Base-by-base conservation (phyloP, 345 rosid genomes). In the Dimocarpus longan region DNA sequence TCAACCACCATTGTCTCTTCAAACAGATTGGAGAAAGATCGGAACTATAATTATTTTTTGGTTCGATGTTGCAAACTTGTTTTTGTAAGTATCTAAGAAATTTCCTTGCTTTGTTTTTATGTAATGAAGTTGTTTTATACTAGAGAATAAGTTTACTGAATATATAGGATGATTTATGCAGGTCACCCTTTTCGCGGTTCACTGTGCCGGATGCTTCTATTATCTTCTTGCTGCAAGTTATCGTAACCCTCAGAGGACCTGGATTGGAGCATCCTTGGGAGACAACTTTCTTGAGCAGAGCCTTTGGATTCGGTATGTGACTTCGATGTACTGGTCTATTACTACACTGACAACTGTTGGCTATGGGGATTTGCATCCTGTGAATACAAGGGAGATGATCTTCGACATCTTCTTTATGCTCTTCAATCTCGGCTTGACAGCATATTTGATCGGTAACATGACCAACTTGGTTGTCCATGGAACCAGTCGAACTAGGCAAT, bases 381-480 rank as follows among this genome's bases (percentile, higher is more conserved):
- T 90, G 73, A 96, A 94, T 81, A 79, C 89, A 37, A 85, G 91
- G 63, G 98, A 96, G 81, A 96, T 93, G 98, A 73, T 91, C 22
- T 96, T 93, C 78, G 98, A 87, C 82, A 90, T 96, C 72, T 93
- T 93, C 85, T 94, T 91, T 84, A 94, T 96, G 99, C 81, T 94
- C 22, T 94, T 96, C 86, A 91, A 94, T 80, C 93, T 93, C 11
- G 99, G 99, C 22, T 81, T 96, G 88, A 93, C 93, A 0, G 92
- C 99, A 2, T 96, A 96, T 83, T 78, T 96, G 87, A 96, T 94
- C 40, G 99, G 98, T 64, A 96, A 96, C 86, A 96, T 96, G 98
- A 96, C 98, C 78, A 94, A 93, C 88, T 85, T 96, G 86, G 98
- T 94, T 75, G 99, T 96, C 80, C 99, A 94, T 75, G 94, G 97